These are phyloP conservation scores for Plasmopara viticola DNA, from an alignment of 352 stramenopile species.

Conservation along the genomic window DNA sequence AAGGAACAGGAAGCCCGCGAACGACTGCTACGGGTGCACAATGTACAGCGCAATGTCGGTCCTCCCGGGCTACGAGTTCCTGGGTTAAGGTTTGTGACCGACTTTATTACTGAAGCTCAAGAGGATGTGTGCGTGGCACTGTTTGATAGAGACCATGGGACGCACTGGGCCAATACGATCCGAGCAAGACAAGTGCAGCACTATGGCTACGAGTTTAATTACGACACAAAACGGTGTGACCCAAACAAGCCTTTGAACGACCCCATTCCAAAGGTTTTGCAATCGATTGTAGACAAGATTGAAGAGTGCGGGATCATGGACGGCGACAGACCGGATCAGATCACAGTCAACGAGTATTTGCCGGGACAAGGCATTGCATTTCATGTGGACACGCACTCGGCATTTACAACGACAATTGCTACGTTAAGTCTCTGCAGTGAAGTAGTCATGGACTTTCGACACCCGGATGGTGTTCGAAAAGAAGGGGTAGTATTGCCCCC, in stretches of 20 bases:
- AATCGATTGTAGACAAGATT: conserved; percentile 47
- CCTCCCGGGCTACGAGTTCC: conserved; percentile 38
- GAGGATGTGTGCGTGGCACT: conserved; percentile 45
- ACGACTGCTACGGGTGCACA: conserved; percentile 45
- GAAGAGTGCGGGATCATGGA: conserved; percentile 48
- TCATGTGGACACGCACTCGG: conserved; percentile 86
- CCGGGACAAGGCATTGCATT: conserved; percentile 83
- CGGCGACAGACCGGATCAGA: conserved; percentile 53
- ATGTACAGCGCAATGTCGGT: conserved; percentile 45
- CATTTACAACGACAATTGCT: conserved; percentile 77
- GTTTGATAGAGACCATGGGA: conserved; percentile 50
- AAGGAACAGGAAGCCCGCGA: conserved; percentile 67
- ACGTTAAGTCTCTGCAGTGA: conserved; percentile 72
- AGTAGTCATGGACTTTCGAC: conserved; percentile 83
- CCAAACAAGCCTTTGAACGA: conserved; percentile 36
- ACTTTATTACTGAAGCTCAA: conserved; percentile 63
- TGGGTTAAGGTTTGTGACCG: conserved; percentile 47
- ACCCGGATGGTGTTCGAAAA: conserved; percentile 41
- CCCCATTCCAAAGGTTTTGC: conserved; percentile 37
- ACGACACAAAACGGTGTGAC: conserved; percentile 70
- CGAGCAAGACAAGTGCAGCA: conserved; percentile 83
- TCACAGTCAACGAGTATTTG: conserved; percentile 88
- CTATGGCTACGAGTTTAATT: conserved; percentile 86
- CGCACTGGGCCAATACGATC: conserved; percentile 63
- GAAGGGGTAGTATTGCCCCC: conserved; percentile 64